Percentiles rank a stretch among this genome's conserved stretches.
phyloP scores from a whole-genome alignment of 2,329 filamentous ascomycete genomes.

The Colletotrichum brevisporum region DNA sequence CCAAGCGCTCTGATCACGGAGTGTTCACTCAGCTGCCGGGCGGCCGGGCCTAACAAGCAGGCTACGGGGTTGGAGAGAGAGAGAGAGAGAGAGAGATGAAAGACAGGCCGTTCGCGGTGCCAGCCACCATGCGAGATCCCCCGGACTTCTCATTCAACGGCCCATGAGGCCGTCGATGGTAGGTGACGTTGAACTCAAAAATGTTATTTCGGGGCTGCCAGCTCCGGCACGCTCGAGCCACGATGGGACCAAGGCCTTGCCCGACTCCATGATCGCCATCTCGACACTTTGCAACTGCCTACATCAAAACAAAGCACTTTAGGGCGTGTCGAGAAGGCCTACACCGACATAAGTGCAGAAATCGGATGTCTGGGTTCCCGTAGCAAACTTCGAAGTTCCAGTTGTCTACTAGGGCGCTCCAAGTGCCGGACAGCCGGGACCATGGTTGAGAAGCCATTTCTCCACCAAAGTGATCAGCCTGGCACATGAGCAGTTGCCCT shows the following conservation, averaged over 20 bases:
- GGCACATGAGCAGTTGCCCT: no score
- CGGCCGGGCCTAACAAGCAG: neutral
- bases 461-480: no score
- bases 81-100: neutral
- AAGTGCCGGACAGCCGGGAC: no score
- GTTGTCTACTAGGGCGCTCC: no score
- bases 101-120: neutral
- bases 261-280: neutral
- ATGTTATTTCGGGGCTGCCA: neutral
- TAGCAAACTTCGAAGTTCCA: no score
- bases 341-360: no score
- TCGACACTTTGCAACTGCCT: no score
- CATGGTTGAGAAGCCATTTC: no score
- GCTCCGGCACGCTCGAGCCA: neutral
- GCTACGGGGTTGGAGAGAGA: neutral
- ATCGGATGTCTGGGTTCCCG: no score
- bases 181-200: neutral
- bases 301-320: no score
- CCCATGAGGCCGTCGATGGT: slow-evolving; percentile 5
- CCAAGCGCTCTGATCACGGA: slow-evolving; percentile 8
- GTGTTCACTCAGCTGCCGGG: slow-evolving; percentile 11
- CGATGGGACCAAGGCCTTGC: neutral
- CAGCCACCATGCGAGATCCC: neutral
- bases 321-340: no score
- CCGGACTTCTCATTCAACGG: neutral